Base-by-base conservation (phyloP, 306 rosid genomes). In the Fagus sylvatica region DNA sequence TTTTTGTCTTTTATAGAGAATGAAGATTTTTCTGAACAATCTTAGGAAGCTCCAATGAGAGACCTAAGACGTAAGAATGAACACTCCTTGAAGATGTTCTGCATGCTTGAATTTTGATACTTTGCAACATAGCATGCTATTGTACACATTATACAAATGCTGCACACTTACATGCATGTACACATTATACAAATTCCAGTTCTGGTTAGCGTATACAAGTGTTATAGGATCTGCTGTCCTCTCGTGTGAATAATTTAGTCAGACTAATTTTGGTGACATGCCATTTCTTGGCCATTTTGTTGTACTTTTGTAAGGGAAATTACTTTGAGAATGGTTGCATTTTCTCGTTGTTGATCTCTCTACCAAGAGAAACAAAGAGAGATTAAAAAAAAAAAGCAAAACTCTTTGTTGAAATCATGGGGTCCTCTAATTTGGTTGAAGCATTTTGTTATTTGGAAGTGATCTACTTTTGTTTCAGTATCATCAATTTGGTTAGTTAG, bases 1-100 rank as follows among this genome's bases (percentile, higher is more conserved):
- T 7, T 39, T 84, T 32, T 77, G 9, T 80, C 62, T 67, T n/a
- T 61, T 22, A 15, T 61, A 37, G 37, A 39, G 46, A 39, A 37
- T 17, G 71, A 39, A 36, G 41, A 17, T 12, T 39, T n/a, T 65
- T 66, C 13, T 39, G 71, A 43, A 39, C 30, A 65, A 65, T 65
- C 32, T 65, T 8, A 34, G 49, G 22, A 39, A 65, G 48, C 4
- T 36, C 41, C 33, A 2, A 39, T 8, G 33, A 37, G 71, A 65
- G 71, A 39, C 33, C 32, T 37, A 17, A 22, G 28, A 22, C 28
- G 0, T 22, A 22, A 22, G 28, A 22, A 22, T 22, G 28, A 22
- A 22, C 28, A 22, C 51, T 46, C 51, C 71, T 6, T 40, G 13
- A 17, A 7, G 49, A 39, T 37, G 64, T 4, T 56, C 32, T 8